Evolutionary conservation across 208 protist species (phyloP), one percentile per base, ranked within the genome.

Genomic region (Leptomonas pyrrhocoris): DNA sequence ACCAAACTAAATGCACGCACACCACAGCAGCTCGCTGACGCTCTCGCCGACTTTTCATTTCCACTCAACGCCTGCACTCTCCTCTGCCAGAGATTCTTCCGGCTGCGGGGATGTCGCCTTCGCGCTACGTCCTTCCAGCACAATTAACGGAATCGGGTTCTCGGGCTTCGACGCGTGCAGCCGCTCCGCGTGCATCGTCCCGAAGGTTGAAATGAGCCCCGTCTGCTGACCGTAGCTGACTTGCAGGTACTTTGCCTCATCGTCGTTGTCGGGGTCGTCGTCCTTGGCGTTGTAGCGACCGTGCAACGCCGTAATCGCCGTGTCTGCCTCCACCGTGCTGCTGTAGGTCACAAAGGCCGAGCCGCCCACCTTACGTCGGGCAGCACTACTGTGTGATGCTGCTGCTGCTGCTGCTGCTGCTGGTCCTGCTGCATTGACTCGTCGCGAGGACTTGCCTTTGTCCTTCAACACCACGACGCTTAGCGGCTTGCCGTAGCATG

Each of bases 321-420:
- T 83, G 69, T 94, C 89, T 0, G 89, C 89, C 68, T 90, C 89
- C 38, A 77, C 46, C 18, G 84, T 90, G 30, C 66, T 81, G n/a
- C 51, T 78, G 65, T 88, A 94, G 18, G 81, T 86, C 21, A 94
- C 88, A 64, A 94, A 94, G 15, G 88, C 88, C 12, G 68, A 79
- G 2, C 78, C 82, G 27, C 75, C 84, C 27, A 80, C 77, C 38
- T 85, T 81, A 5, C 77, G 80, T 15, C 53, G 73, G 18, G 69
- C 64, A 34, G 49, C 28, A 36, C 30, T 36, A 57, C 15, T 18
- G 19, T 27, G 23, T 21, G n/a, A n/a, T n/a, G n/a, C n/a, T n/a
- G 19, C 53, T 13, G 6, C n/a, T 53, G 45, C 31, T 12, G 15
- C 23, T 34, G 34, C 43, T 7, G 45, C 58, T 18, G 18, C 68